Evolutionary conservation across 805 yeast genomes (phyloP), one percentile per base, ranked within the genome.

Genomic region (Yarrowia keelungensis): DNA sequence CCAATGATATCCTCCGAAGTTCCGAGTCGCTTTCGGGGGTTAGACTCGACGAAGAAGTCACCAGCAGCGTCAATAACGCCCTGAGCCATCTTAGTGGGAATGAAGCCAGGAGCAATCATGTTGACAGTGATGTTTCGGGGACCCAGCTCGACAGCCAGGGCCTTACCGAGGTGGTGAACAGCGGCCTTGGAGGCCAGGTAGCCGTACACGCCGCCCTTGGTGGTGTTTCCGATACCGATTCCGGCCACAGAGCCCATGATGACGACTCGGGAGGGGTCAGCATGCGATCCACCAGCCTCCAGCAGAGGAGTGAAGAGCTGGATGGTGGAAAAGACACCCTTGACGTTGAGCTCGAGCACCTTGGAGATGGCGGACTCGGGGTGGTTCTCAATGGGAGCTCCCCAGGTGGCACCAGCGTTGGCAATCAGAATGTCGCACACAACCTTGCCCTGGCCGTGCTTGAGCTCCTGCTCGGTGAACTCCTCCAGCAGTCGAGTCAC

Each of bases 391-490:
- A 89, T 76, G 12, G 85, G 85, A 1, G 86, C 88, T 19, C 92
- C 93, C 93, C 93, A 89, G 14, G 89, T 79, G 9, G 92, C 92
- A 39, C 94, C 94, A 7, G 94, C 93, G 74, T 89, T 89, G 61
- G 92, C 91, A 73, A 88, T 81, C 71, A 89, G 81, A 70, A 89
- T 87, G 76, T 89, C 86, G 45, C 89, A 81, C 73, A 39, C 46
- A n/a, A 42, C 64, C 35, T 45, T 61, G 35, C 38, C 42, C 14
- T 74, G 35, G 35, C 84, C 83, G 22, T 74, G 75, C 69, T 78
- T 75, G 15, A 76, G 70, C 15, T 84, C 83, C 46, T 80, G 81
- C 42, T 36, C 67, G 12, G 47, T 56, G 45, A 62, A 62, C 4
- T 19, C 47, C 7, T 80, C 76, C 59, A 73, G 77, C 71, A 89